Evolutionary conservation across 306 rosid species (phyloP), one percentile per base, ranked within the genome.

Genomic region (Castanea sativa): DNA sequence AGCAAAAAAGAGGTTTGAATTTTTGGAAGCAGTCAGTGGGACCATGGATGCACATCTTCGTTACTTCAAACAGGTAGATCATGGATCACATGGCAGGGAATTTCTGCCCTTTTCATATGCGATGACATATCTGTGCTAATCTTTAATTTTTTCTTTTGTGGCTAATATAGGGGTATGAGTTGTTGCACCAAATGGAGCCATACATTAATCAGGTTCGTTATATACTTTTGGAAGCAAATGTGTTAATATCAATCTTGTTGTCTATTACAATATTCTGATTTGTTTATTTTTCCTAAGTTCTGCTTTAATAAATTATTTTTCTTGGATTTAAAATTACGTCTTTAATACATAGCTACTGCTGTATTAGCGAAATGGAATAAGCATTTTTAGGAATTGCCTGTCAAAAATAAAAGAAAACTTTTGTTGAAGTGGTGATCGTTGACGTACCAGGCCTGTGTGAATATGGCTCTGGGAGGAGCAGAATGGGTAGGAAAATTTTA

Each of bases 31-130:
- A 27, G 98, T 96, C 81, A 96, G 99, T 82, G 99, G 99, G 76
- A 96, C 99, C 74, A 93, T 96, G 99, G 99, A 96, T 78, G 99
- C 99, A 0, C 99, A 96, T 87, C 96, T 96, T 80, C 97, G 98
- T 77, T 96, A 96, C 87, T 96, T 96, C 86, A 96, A 96, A 86
- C 99, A 96, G 94, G 99, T 89, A 69, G 76, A 76, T 77, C 55
- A 67, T 89, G 69, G 74, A 76, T 77, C 56, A 70, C 69, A 59
- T 80, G 80, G 74, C 78, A 76, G 58, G 25, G 59, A 65, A 13
- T 80, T 27, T 70, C 51, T 79, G 15, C 79, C 25, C 71, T 67
- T 74, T 63, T 32, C 78, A 49, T 56, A 27, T 64, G 69, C 67
- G 38, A 68, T 75, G 25, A 73, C 69, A 14, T 71, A 61, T 5